Base-by-base conservation (phyloP, 2,329 filamentous ascomycete species). In the Diaporthe longicolla region DNA sequence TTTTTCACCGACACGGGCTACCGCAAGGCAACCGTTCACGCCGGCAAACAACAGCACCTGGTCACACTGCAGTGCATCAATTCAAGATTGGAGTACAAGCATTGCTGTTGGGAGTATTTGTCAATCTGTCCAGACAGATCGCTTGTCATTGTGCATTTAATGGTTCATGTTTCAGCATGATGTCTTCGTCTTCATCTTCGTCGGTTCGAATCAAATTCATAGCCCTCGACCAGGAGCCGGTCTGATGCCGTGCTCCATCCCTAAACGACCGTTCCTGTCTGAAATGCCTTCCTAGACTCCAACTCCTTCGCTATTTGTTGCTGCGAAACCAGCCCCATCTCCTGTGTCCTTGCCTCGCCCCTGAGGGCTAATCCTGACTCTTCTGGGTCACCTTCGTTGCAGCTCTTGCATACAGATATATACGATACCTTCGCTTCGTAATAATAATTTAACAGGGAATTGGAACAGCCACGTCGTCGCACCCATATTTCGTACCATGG, bases 261-360 rank as follows among this genome's bases (percentile, higher is more conserved):
- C 57, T 26, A 63, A 63, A 40, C 57, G 52, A 70, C 37, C 35
- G 26, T 43, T 26, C 55, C 55, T 32, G 52, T 6, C 32, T 55
- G 43, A 52, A 50, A 63, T 63, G 50, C 57, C 54, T 45, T 11
- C 57, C 21, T 15, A n/a, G 32, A 54, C 70, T 61, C 70, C 57
- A 43, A 43, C 40, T 19, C 17, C 40, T 54, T 24, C 61, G 69
- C 70, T 71, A 58, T 58, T 40, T 63, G 26, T 55, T 45, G 50
- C 35, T 24, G 35, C 54, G 66, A 55, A 45, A 48, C 52, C 50
- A 70, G 37, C 48, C 32, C 32, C 4, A 48, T 48, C 19, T 68
- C 63, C 48, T 17, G 48, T 29, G n/a, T 11, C 63, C 48, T 21
- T 66, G 32, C 35, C 66, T 29, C 40, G 45, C 45, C 57, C 70